These are phyloP conservation scores for Aspergillus latus DNA, from an alignment of 2,329 filamentous ascomycete species.

Conservation along the genomic window DNA sequence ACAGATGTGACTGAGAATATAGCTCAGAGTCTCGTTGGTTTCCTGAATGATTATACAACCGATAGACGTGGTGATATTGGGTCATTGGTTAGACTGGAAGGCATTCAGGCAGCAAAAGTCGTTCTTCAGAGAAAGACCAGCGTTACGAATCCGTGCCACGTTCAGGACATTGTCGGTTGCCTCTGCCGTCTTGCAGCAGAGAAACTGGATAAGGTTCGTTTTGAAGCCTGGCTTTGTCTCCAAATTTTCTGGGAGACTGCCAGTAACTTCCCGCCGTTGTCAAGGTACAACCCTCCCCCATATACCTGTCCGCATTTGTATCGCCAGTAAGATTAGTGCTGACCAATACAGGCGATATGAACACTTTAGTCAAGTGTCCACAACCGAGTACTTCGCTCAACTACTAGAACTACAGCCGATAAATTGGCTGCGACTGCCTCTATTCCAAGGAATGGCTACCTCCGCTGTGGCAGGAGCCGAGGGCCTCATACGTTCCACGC, in stretches of 20 bases:
- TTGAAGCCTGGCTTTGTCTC: conserved; percentile 49
- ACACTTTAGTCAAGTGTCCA: conserved; percentile 48
- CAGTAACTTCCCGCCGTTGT: conserved; percentile 33
- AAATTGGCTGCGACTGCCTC: conserved; percentile 37
- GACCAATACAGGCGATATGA: conserved; percentile 39
- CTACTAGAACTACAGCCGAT: conserved; percentile 39
- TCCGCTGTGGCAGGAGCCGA: conserved; percentile 48
- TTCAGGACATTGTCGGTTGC: conserved; percentile 37
- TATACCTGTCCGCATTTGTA: neutral
- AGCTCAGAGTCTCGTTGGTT: conserved; percentile 32
- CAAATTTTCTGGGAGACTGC: conserved; percentile 41
- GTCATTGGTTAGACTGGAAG: conserved; percentile 78
- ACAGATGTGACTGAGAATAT: conserved; percentile 33
- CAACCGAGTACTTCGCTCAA: conserved; percentile 44
- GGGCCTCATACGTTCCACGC: conserved; percentile 44
- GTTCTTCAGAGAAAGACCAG: conserved; percentile 27
- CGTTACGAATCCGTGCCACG: conserved; percentile 15
- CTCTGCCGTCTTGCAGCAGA: conserved; percentile 74
- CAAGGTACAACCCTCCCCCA: conserved; percentile 38
- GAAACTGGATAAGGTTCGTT: conserved; percentile 83
- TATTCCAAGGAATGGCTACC: conserved; percentile 46
- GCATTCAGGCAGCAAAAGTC: conserved; percentile 63
- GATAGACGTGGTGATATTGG: conserved; percentile 88
- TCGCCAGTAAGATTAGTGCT: conserved; percentile 4
- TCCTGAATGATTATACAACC: conserved; percentile 84